Conservation (phyloP, 345 rosid genomes). For the Lepidium didymum region DNA sequence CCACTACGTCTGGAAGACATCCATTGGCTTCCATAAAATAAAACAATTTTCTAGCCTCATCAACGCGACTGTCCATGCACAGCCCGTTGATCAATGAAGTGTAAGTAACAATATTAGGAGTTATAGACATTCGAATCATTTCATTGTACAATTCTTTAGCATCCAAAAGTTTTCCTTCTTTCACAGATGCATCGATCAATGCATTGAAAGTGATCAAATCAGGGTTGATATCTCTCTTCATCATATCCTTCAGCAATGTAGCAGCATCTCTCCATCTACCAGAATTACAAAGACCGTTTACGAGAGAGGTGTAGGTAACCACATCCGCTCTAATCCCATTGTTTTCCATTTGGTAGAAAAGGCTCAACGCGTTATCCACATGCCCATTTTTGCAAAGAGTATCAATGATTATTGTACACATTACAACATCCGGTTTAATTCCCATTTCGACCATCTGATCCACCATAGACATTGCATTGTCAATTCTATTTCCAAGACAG, state of each 20-base stretch:
- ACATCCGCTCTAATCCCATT: conserved; percentile 6
- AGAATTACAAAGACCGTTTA: conserved; percentile 4
- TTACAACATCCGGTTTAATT: neutral
- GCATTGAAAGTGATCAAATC: conserved; percentile 22
- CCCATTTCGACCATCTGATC: conserved; percentile 5
- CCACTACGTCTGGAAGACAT: conserved; percentile 16
- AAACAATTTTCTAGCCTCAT: conserved; percentile 15
- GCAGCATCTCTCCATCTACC: conserved; percentile 15
- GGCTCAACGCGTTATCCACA: conserved; percentile 8
- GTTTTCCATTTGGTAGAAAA: conserved; percentile 13
- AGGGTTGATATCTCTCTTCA: conserved; percentile 4
- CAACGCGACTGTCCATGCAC: conserved; percentile 1
- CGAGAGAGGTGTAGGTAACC: conserved; percentile 7
- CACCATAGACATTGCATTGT: neutral
- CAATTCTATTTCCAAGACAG: neutral
- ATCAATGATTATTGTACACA: conserved; percentile 21
- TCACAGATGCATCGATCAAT: conserved; percentile 17
- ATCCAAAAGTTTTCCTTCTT: conserved; percentile 13
- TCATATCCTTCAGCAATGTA: neutral
- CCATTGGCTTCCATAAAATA: conserved; percentile 9
- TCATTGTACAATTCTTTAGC: conserved; percentile 10
- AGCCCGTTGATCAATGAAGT: conserved; percentile 20
- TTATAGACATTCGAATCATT: conserved; percentile 14
- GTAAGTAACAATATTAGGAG: conserved; percentile 14
- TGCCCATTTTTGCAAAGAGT: conserved; percentile 3